Evolutionary conservation across 768 basidiomycete species (phyloP), one percentile per base, ranked within the genome.

Genomic region (Agrocybe praecox): DNA sequence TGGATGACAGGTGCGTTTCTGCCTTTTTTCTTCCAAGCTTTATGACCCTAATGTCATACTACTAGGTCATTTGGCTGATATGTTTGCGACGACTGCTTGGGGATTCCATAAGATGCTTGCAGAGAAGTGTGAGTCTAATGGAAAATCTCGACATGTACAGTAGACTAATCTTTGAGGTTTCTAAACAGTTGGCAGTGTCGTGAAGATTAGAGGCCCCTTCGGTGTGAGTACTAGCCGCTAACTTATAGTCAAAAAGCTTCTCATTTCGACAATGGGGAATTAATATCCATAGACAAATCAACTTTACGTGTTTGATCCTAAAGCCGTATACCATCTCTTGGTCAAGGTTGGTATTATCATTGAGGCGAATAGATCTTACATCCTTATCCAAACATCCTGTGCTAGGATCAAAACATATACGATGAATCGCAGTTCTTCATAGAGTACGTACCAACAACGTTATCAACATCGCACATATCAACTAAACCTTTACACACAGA

Each of bases 301-400:
- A 6, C 67, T 82, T 11, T 76, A 75, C 51, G 68, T 77, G 2
- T 80, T 65, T 50, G 81, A 83, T 54, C 77, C 79, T 0, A 72
- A 71, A 43, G 81, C 80, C 0, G 56, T 83, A 47, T 71, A 80
- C 55, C 75, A 77, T 57, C 74, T 83, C 46, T 42, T 79, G 11
- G 67, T 80, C 54, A 81, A 80, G 66, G 66, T 59, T 26, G n/a
- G 45, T 10, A 19, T 8, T 6, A 56, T 19, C 11, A 29, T 21
- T 33, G n/a, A n/a, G n/a, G n/a, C 7, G 19, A 19, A 47, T 47
- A 46, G 46, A 43, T 9, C 9, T 29, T 9, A 29, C 5, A 29
- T 29, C 26, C 26, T 9, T 9, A 29, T 29, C 26, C 26, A 5
- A 4, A 43, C 23, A 26, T 32, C 18, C 36, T 6, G 12, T n/a